These are phyloP conservation scores for Flaveria trinervia DNA, from an alignment of 129 eudicot genomes.

Conservation along the genomic window DNA sequence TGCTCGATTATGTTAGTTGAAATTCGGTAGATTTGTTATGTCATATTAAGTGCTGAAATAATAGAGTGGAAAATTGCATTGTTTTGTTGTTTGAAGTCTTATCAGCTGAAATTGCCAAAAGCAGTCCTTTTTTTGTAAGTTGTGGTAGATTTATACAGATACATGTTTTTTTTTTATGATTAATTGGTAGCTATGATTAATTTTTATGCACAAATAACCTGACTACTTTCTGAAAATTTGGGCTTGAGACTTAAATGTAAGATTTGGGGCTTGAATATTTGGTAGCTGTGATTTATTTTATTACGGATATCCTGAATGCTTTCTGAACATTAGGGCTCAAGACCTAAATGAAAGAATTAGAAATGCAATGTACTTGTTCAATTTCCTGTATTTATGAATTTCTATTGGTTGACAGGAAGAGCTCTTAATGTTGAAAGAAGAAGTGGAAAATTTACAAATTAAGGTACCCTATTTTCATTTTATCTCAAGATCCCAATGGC, in stretches of 20 bases:
- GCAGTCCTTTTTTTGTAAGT: background rate
- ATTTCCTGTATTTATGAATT: slow-evolving; percentile 4
- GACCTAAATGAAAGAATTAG: slow-evolving; percentile 21
- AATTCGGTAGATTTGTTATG: background rate
- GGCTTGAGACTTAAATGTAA: slow-evolving; percentile 24
- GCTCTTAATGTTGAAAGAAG: slow-evolving; percentile 59
- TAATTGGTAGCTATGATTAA: background rate
- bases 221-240: background rate
- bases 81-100: background rate
- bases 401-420: slow-evolving; percentile 62
- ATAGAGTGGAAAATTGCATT: background rate
- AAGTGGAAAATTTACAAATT: slow-evolving; percentile 57
- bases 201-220: background rate
- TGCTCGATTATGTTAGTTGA: background rate
- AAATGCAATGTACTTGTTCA: slow-evolving; percentile 7
- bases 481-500: background rate
- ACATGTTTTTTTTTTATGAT: background rate
- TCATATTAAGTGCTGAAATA: slow-evolving; percentile 13
- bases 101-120: background rate
- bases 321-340: slow-evolving; percentile 11
- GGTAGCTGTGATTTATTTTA: background rate
- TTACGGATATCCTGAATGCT: background rate
- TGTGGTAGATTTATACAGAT: background rate
- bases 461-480: slow-evolving; percentile 41
- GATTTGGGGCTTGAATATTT: background rate